Evolutionary conservation across 2,329 filamentous ascomycete species (phyloP).

Genomic region (Cladophialophora psammophila): DNA sequence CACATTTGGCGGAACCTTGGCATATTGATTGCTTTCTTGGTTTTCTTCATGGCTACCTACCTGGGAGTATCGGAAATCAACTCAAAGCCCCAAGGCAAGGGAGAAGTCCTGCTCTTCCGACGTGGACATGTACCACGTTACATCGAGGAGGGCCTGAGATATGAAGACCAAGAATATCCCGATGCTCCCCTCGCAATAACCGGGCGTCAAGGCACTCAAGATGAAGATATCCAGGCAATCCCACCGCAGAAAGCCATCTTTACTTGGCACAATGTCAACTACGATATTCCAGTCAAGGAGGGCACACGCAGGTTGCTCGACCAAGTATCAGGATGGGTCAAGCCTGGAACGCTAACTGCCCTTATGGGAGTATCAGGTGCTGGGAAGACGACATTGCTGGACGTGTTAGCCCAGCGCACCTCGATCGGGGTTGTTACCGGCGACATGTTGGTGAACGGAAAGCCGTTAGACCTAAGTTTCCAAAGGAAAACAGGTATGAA

Average conservation of each 20-base stretch:
- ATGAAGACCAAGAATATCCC: constrained; percentile 60
- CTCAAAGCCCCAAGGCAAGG: constrained; percentile 75
- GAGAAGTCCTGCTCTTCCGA: constrained; percentile 77
- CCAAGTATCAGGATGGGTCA: constrained; percentile 89
- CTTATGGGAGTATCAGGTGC: constrained; percentile 79
- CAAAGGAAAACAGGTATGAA: constrained; percentile 1
- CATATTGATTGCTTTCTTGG: constrained; percentile 72
- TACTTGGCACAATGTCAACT: constrained; percentile 69
- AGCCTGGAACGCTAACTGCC: constrained; percentile 86
- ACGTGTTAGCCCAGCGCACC: constrained; percentile 76
- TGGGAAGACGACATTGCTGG: constrained; percentile 90
- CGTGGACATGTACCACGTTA: constrained; percentile 64
- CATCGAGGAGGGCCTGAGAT: constrained; percentile 58
- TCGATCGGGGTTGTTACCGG: constrained; percentile 88
- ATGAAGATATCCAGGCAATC: constrained; percentile 36
- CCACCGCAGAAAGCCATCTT: constrained; percentile 35
- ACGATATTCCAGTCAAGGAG: constrained; percentile 79
- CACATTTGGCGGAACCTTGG: constrained; percentile 74
- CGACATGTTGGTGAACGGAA: constrained; percentile 81
- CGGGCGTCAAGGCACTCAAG: constrained; percentile 42
- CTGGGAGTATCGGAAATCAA: constrained; percentile 73
- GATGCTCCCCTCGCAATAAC: constrained; percentile 41
- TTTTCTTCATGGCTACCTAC: constrained; percentile 72
- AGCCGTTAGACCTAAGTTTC: constrained; percentile 53
- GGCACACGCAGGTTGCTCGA: constrained; percentile 78